A percentile compares a stretch with the other conserved stretches of the same genome.
These are phyloP conservation scores for Chytriomyces sp. DNA, from an alignment of 192 early-diverging fungal species.

Conservation along the genomic window DNA sequence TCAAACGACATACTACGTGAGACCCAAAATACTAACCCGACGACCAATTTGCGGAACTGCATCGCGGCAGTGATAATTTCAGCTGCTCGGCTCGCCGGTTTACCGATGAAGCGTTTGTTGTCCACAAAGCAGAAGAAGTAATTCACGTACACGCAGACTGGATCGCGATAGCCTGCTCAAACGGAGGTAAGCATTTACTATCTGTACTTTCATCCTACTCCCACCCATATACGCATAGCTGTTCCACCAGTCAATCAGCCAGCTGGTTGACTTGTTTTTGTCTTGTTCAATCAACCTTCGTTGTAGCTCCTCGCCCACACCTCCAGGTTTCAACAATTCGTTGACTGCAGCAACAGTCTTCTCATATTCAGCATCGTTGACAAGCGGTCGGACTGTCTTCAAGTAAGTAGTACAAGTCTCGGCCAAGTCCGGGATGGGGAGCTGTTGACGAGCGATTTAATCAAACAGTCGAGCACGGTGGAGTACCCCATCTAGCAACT, in stretches of 20 bases:
- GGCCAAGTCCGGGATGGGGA: conserved; percentile 84
- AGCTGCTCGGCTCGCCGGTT: conserved; percentile 83
- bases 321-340: conserved; percentile 78
- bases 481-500: background rate
- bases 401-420: conserved; percentile 83
- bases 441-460: conserved; percentile 35
- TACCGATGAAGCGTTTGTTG: conserved; percentile 72
- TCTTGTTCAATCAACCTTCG: conserved; percentile 75
- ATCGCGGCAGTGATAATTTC: conserved; percentile 86
- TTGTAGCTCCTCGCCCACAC: conserved; percentile 80
- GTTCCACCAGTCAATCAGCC: conserved; percentile 98
- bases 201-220: no score
- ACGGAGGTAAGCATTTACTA: no score
- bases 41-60: conserved; percentile 81
- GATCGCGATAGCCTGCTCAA: conserved; percentile 94
- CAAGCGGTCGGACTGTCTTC: conserved; percentile 71
- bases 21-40: conserved; percentile 30
- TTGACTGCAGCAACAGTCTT: conserved; percentile 64
- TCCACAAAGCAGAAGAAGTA: conserved; percentile 96
- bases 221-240: conserved; percentile 71
- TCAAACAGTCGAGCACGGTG: background rate
- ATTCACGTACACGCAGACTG: conserved; percentile 89
- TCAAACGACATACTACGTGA: background rate
- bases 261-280: conserved; percentile 76
- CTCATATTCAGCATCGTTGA: conserved; percentile 67